Evolutionary conservation across 768 basidiomycete species (phyloP), one percentile per base, ranked within the genome.

Genomic region (button mushroom (Agaricus bisporus)): DNA sequence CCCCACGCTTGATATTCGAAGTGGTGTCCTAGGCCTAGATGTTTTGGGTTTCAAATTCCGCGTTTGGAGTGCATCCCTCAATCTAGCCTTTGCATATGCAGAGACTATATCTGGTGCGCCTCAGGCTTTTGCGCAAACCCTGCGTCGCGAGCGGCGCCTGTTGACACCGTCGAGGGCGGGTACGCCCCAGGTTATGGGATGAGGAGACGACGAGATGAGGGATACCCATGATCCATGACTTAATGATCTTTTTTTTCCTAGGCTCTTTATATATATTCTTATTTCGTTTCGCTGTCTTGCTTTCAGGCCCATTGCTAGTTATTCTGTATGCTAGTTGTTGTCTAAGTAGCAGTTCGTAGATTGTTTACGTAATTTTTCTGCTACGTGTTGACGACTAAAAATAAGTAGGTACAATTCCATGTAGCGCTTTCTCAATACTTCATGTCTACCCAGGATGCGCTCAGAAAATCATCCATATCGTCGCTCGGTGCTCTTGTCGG

Each of bases 401-500:
- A 22, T 22, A 22, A 22, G 22, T 22, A 22, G 22, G n/a, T 50
- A 51, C 22, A 32, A 22, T 38, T 25, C 25, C 28, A 41, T 14
- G 25, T 25, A 18, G 29, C 6, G 17, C 28, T 10, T 11, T 35
- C 7, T 11, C 8, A 7, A n/a, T 32, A 9, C 12, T n/a, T 14
- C 28, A 32, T 38, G 41, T 32, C 41, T 15, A 43, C 44, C 47
- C 56, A 60, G 57, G 62, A 64, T 48, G 42, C 56, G 8, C 61
- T 72, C 44, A 50, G 64, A 38, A 62, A 64, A 11, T 66, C 70
- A 20, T 70, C 73, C 0, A 63, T 79, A 12, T 71, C 78, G 0
- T 75, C 72, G n/a, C 69, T 69, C 29, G 71, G 76, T 12, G 86
- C 87, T 25, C 79, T 99, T 29, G 85, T 99, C 58, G 81, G 82